Conservation (phyloP, 2,329 filamentous ascomycete species). For the Penicillium palitans region DNA sequence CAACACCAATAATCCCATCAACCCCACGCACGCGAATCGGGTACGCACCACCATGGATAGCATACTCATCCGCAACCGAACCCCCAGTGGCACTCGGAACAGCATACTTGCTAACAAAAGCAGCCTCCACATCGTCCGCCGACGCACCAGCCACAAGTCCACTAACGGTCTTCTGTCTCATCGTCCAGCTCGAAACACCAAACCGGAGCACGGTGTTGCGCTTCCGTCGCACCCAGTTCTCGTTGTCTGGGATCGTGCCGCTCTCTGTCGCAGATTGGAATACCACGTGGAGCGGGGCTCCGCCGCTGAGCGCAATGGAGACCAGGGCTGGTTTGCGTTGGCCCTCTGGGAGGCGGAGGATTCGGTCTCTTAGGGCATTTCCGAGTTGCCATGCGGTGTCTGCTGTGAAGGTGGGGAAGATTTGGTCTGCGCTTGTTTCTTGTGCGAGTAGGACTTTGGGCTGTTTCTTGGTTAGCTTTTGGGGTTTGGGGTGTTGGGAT, state of each 20-base stretch:
- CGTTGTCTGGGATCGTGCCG: conserved; percentile 70
- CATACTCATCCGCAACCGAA: conserved; percentile 58
- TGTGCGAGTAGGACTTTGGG: conserved; percentile 29
- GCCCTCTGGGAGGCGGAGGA: conserved; percentile 34
- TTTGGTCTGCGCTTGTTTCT: conserved; percentile 31
- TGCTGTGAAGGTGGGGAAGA: conserved; percentile 42
- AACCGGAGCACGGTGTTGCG: conserved; percentile 70
- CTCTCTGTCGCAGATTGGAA: conserved; percentile 69
- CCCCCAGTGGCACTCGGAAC: conserved; percentile 55
- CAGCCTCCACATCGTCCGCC: conserved; percentile 57
- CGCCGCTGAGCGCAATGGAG: conserved; percentile 39
- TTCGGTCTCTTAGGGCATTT: conserved; percentile 38
- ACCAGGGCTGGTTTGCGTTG: conserved; percentile 44
- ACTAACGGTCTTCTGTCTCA: conserved; percentile 63
- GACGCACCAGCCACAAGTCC: conserved; percentile 19
- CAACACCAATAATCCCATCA: conserved; percentile 72
- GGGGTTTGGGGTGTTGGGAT: neutral
- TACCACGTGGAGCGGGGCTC: conserved; percentile 54
- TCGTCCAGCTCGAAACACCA: conserved; percentile 68
- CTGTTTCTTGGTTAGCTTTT: conserved; percentile 20
- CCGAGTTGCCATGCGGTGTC: conserved; percentile 43
- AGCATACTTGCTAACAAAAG: conserved; percentile 65
- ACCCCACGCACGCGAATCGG: conserved; percentile 71
- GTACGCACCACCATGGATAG: conserved; percentile 75
- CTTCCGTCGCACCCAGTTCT: conserved; percentile 70